These are phyloP conservation scores for Phytophthora pistaciae DNA, from an alignment of 352 stramenopile species.

Conservation along the genomic window DNA sequence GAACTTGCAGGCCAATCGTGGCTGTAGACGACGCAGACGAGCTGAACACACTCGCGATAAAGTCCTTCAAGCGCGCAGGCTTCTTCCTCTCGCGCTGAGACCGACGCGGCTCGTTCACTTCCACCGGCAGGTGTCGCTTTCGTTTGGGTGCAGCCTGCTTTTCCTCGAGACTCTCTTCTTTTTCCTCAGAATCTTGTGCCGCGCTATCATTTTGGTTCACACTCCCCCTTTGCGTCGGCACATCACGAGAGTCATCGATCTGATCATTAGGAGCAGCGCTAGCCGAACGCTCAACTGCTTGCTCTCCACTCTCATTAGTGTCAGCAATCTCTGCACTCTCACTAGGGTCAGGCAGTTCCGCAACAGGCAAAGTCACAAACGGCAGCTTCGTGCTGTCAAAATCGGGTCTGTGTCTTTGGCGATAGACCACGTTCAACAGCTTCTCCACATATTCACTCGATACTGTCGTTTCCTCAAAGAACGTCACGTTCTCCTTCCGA, in stretches of 20 bases:
- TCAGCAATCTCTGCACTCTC: not conserved
- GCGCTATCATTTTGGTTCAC: not conserved
- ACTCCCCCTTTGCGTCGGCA: not conserved
- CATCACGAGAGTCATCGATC: not conserved
- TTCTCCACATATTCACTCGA: conserved; percentile 18
- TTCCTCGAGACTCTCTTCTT: conserved; percentile 22
- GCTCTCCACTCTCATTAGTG: too few species aligned
- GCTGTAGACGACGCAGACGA: conserved; percentile 11
- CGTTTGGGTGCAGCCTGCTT: not conserved
- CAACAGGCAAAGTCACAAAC: conserved; percentile 5
- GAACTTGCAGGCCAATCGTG: conserved; percentile 7
- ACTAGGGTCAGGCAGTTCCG: not conserved
- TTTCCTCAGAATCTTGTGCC: not conserved
- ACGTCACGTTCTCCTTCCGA: conserved; percentile 18
- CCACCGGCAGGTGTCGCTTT: conserved; percentile 18
- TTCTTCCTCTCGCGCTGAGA: conserved; percentile 7
- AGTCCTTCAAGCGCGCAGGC: conserved; percentile 2
- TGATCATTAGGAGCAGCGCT: too few species aligned
- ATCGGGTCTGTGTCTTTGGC: conserved; percentile 2
- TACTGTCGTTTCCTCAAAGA: conserved; percentile 22
- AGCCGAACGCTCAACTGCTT: too few species aligned
- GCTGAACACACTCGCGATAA: conserved; percentile 10
- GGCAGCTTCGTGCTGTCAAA: conserved; percentile 13
- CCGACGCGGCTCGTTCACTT: conserved; percentile 9
- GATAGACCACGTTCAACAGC: conserved; percentile 14